Percentiles rank a stretch among this genome's conserved stretches.
phyloP scores from a whole-genome alignment of 2,329 filamentous ascomycete species.

The Fusarium compactum region DNA sequence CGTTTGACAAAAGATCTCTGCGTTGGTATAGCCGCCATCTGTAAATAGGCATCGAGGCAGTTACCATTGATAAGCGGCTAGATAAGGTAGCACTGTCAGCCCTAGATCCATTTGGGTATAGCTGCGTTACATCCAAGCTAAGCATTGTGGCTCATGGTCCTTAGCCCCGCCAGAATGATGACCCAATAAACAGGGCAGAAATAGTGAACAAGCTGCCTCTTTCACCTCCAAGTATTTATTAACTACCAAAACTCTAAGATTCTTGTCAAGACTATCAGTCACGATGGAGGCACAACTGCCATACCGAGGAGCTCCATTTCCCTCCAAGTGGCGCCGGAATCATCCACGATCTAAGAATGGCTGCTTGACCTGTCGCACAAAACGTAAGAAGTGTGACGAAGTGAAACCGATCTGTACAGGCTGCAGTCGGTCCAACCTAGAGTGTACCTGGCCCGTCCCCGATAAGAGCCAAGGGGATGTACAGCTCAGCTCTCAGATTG shows the following conservation, averaged over 20 bases:
- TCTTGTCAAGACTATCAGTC: neutral
- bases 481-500: neutral
- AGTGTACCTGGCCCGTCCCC: neutral
- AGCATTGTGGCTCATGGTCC: neutral
- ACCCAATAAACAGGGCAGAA: neutral
- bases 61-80: neutral
- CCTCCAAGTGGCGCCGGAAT: slow-evolving; percentile 20
- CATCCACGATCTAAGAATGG: slow-evolving; percentile 20
- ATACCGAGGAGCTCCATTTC: slow-evolving; percentile 7
- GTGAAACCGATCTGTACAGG: neutral
- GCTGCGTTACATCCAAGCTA: neutral
- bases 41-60: too few species aligned
- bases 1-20: too few species aligned
- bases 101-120: neutral
- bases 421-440: neutral
- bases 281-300: neutral
- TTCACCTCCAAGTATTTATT: neutral
- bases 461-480: neutral
- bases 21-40: too few species aligned
- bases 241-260: neutral
- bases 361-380: slow-evolving; percentile 9
- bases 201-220: neutral
- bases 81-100: neutral
- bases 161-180: neutral
- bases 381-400: slow-evolving; percentile 26